Evolutionary conservation across 768 basidiomycete genomes (phyloP), one percentile per base, ranked within the genome.

Genomic region (Suillus alpinus): DNA sequence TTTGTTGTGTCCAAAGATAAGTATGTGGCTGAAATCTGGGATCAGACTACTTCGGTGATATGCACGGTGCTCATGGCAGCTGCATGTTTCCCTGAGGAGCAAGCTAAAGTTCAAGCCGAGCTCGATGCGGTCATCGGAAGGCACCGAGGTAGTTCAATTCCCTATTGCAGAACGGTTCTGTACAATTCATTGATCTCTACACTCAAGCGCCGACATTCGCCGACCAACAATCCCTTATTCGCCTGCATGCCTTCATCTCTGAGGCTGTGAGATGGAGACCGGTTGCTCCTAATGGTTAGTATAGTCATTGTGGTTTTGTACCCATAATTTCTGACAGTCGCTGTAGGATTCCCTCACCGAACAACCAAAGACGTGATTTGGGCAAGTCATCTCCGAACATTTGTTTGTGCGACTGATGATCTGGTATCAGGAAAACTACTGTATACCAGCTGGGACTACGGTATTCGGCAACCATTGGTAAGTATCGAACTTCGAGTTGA

Each of bases 391-490:
- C 14, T 39, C 46, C 20, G 26, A 32, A 7, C 6, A 2, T 23
- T 32, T 51, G n/a, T 8, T 16, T 58, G 9, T 46, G 2, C 9
- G 14, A 3, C 13, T 20, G 31, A 43, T 61, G 8, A 58, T 23
- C 29, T n/a, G 13, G 26, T 10, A 26, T 13, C 60, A 81, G 43
- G 58, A 62, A 16, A 68, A 65, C 14, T 67, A 47, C 4, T 47
- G 46, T 29, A 47, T 47, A 16, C 46, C 46, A 29, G 46, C 46
- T 29, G 26, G 46, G 4, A 62, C 65, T 0, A 60, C 65, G 3
- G 65, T 70, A 9, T 59, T 66, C 29, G 68, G 64, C 4, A 66
- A 67, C 56, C 58, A 58, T 43, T 66, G 70, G 70, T 64, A 40
- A n/a, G 9, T 43, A 7, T 26, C 26, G 1, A 31, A 3, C 5